Base-by-base conservation (phyloP, 164 flowering plant genomes). In the Houttuynia cordata region DNA sequence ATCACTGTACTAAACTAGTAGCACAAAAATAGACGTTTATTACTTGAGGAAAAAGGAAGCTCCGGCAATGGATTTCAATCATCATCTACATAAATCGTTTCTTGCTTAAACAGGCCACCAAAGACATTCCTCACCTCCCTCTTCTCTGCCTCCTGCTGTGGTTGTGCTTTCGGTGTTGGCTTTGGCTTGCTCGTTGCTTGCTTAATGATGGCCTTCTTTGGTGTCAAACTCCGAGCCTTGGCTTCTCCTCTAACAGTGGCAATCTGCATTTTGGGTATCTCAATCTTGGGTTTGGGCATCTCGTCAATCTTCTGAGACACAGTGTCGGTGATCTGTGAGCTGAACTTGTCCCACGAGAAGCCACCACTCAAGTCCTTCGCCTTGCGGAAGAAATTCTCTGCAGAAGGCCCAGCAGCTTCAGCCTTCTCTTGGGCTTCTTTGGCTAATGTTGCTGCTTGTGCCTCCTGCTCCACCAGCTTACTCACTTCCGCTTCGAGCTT, bases 21-120 rank as follows among this genome's bases (percentile, higher is more conserved):
- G 24, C 53, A 60, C 37, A 63, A 63, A 56, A 63, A 24, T 25
- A 45, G 54, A 53, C 66, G 47, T 30, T 53, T 18, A 23, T 8
- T 21, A 56, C 53, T 18, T 19, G 53, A 19, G 19, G 60, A 45
- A 63, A 55, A 55, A 22, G 21, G 52, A 59, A 30, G 8, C 14
- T 12, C 49, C 14, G 17, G 13, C 13, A 2, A 45, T 22, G 50
- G 21, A 39, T 49, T 65, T 76, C 72, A 87, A 59, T 85, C 95
- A 42, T 92, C 98, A 53, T 93, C 97, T 0, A 90, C 67, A 63
- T 90, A 93, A 47, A 93, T 80, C 34, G 95, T 90, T 68, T 93
- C 99, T 78, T 93, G 99, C 78, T 80, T 67, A 58, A 93, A 93
- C 62, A 93, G 66, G 10, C 97, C 99, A 20, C 99, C 97, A 68